Base-by-base conservation (phyloP, 2,329 filamentous ascomycete genomes). In the Metarhizium brunneum region DNA sequence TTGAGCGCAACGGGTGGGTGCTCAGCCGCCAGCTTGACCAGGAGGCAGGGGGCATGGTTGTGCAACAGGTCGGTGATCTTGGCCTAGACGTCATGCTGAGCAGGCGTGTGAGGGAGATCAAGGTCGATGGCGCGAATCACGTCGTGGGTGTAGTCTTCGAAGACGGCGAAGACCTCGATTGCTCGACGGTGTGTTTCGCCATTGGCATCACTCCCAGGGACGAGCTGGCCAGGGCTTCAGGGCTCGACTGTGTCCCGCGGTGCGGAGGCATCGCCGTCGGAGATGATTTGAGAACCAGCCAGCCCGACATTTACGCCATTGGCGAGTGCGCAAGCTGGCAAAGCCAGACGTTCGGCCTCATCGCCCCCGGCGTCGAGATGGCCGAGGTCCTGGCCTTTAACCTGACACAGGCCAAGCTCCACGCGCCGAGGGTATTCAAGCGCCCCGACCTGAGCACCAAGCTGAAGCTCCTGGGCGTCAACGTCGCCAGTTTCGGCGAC, bases 311-410 rank as follows among this genome's bases (percentile, higher is more conserved):
- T 52, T 96, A 94, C 66, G 91, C 91, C 50, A 87, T 96, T 52
- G 92, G 91, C 56, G 92, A 96, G 71, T 96, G 91, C 64, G 90
- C 91, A 5, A 94, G 86, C 72, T 96, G 90, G 89, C 80, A 92
- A 59, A 86, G 83, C 61, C 87, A 94, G 69, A 91, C 89, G 0
- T 96, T 90, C 61, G 91, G 91, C 6, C 81, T 96, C 20, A 95
- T 96, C 62, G 90, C 88, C 0, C 91, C 91, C 0, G 91, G 91
- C 18, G 81, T 96, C 40, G 92, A 95, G 70, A 95, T 95, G 89
- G 92, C 92, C 0, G 91, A 95, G 62, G 85, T 96, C 1, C 81
- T 96, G 3, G 84, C 91, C 11, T 96, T 94, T 76, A 96, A 96
- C 69, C 81, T 96, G 56, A 95, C 91, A 3, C 86, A 92, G 67